Evolutionary conservation across 352 stramenopile species (phyloP).

Genomic region (Phytophthora brassicae): DNA sequence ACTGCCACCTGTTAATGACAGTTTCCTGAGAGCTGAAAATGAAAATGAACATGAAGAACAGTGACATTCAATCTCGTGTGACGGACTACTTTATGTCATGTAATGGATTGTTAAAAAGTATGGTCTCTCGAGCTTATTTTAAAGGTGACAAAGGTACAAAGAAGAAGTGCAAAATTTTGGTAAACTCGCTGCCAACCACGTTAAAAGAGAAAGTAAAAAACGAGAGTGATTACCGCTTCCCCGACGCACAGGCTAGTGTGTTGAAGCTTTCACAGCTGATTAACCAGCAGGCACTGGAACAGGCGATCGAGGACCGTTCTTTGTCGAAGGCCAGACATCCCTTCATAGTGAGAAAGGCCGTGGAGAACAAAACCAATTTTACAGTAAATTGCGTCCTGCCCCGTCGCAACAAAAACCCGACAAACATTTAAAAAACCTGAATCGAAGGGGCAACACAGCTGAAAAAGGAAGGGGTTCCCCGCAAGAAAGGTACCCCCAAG

Average conservation of each 20-base stretch:
- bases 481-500: background rate
- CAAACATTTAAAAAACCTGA: constrained; percentile 1
- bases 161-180: constrained; percentile 8
- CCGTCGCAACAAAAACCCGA: background rate
- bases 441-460: background rate
- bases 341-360: background rate
- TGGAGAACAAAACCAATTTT: background rate
- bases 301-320: constrained; percentile 7
- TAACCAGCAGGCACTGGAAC: constrained; percentile 1
- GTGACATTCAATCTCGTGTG: background rate
- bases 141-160: constrained; percentile 2
- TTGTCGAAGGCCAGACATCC: background rate
- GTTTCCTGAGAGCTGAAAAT: background rate
- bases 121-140: constrained; percentile 1
- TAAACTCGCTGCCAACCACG: background rate
- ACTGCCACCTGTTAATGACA: background rate
- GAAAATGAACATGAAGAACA: constrained; percentile 1
- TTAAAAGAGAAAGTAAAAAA: constrained; percentile 12
- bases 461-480: too few relatives aligned
- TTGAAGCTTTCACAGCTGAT: background rate
- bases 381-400: background rate
- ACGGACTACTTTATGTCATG: background rate
- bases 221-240: background rate
- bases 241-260: background rate
- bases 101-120: constrained; percentile 5